phyloP scores from a whole-genome alignment of 2,329 filamentous ascomycete genomes.

The Penicillium frequentans region DNA sequence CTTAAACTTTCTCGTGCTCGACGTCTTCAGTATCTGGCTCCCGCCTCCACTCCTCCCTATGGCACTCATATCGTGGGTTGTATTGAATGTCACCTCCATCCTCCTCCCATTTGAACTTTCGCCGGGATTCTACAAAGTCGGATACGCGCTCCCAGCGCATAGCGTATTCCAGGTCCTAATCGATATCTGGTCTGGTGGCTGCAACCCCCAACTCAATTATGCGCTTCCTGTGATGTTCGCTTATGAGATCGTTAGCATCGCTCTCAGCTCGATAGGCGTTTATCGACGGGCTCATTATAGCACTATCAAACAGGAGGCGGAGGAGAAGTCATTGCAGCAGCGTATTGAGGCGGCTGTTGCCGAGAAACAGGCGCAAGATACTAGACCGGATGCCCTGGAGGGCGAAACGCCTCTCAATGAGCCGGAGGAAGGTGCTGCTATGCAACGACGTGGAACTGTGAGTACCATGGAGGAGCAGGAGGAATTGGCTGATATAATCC shows the following conservation, averaged over 20 bases:
- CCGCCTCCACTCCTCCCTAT: slow-evolving; percentile 45
- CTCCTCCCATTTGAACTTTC: slow-evolving; percentile 47
- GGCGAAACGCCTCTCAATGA: background rate
- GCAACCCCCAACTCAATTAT: slow-evolving; percentile 40
- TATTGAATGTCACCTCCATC: slow-evolving; percentile 45
- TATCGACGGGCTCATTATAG: slow-evolving; percentile 23
- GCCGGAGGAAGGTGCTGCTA: background rate
- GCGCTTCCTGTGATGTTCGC: slow-evolving; percentile 47
- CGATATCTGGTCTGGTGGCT: slow-evolving; percentile 47
- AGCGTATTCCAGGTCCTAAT: slow-evolving; percentile 43
- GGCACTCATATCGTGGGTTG: slow-evolving; percentile 46
- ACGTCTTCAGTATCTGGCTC: slow-evolving; percentile 45
- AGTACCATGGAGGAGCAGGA: background rate
- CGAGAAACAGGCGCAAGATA: background rate
- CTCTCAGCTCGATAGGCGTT: slow-evolving; percentile 17
- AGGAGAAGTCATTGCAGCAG: slow-evolving; percentile 13
- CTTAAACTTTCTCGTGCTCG: slow-evolving; percentile 47
- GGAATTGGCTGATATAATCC: background rate
- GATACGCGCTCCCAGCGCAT: slow-evolving; percentile 44
- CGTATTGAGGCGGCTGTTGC: slow-evolving; percentile 10
- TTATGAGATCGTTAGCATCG: slow-evolving; percentile 34
- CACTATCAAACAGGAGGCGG: slow-evolving; percentile 14
- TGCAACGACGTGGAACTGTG: background rate
- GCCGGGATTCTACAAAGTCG: slow-evolving; percentile 44
- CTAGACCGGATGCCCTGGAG: background rate